A percentile compares a stretch with the other conserved stretches of the same genome.
Evolutionary conservation across 164 flowering plant genomes (phyloP).

Genomic region (Macadamia integrifolia): DNA sequence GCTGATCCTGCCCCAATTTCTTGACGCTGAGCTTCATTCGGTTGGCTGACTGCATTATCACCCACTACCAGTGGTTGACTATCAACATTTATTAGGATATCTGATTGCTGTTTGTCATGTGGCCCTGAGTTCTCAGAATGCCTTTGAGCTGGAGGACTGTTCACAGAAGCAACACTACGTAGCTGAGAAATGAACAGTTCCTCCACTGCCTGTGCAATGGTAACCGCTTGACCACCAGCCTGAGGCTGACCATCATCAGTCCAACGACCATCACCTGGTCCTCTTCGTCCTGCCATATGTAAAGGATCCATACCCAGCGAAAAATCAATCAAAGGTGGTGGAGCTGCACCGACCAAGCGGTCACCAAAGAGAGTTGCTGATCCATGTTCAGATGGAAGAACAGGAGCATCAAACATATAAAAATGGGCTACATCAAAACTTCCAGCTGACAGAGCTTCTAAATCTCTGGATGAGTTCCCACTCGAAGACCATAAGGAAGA

Average conservation of each 20-base stretch:
- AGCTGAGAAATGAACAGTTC: constrained; percentile 58
- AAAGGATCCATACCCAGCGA: constrained; percentile 73
- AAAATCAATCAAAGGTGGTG: constrained; percentile 71
- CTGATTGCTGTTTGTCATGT: constrained; percentile 35
- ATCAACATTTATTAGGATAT: constrained; percentile 23
- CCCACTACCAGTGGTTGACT: constrained; percentile 30
- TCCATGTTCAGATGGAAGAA: constrained; percentile 48
- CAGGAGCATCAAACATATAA: constrained; percentile 67
- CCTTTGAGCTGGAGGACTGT: constrained; percentile 23
- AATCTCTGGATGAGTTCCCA: constrained; percentile 54
- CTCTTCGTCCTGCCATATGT: constrained; percentile 49
- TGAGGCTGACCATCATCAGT: constrained; percentile 87
- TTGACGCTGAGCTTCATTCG: constrained; percentile 30
- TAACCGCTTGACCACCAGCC: constrained; percentile 46
- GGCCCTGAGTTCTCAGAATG: constrained; percentile 25
- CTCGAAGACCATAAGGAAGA: constrained; percentile 56
- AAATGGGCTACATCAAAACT: constrained; percentile 46
- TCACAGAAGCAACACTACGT: constrained; percentile 23
- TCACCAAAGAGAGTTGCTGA: constrained; percentile 42
- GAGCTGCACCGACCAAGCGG: constrained; percentile 50
- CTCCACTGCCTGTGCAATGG: constrained; percentile 81
- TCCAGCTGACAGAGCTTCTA: constrained; percentile 58
- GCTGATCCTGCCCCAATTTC: constrained; percentile 21
- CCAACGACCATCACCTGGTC: constrained; percentile 62
- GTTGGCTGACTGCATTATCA: constrained; percentile 28